phyloP scores from a whole-genome alignment of 2,329 filamentous ascomycete species.

The Fusarium xyrophilum region DNA sequence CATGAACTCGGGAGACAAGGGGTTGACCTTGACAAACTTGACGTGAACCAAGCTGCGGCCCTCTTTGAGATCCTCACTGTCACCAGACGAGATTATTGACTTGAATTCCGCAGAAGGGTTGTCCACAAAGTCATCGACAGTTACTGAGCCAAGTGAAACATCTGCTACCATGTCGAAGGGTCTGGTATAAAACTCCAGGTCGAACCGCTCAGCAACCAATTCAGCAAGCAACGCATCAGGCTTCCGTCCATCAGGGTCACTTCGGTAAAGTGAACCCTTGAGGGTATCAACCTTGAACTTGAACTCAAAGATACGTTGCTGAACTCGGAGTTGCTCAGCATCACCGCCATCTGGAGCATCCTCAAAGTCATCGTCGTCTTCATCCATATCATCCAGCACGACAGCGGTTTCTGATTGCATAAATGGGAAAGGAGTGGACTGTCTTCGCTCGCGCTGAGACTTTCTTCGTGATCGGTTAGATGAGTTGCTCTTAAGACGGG shows the following conservation, averaged over 20 bases:
- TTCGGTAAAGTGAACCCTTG: slow-evolving; percentile 88
- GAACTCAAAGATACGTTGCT: slow-evolving; percentile 93
- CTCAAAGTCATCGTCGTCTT: slow-evolving; percentile 71
- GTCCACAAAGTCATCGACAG: slow-evolving; percentile 94
- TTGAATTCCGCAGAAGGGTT: slow-evolving; percentile 90
- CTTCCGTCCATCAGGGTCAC: slow-evolving; percentile 77
- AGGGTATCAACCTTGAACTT: slow-evolving; percentile 95
- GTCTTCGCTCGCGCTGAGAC: slow-evolving; percentile 57
- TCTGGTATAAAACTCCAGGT: slow-evolving; percentile 84
- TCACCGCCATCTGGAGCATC: slow-evolving; percentile 67
- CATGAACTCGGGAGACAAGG: slow-evolving; percentile 90
- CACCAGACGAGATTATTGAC: slow-evolving; percentile 90
- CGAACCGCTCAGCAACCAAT: slow-evolving; percentile 87
- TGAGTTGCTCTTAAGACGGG: slow-evolving; percentile 54
- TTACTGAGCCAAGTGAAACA: slow-evolving; percentile 84
- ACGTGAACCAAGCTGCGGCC: slow-evolving; percentile 85
- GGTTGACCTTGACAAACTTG: slow-evolving; percentile 89
- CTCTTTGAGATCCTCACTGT: slow-evolving; percentile 73
- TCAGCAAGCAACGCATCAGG: slow-evolving; percentile 87
- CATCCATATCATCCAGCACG: slow-evolving; percentile 78
- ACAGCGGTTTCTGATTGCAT: slow-evolving; percentile 75
- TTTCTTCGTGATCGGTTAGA: slow-evolving; percentile 56
- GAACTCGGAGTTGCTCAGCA: slow-evolving; percentile 70
- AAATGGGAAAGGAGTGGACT: slow-evolving; percentile 78
- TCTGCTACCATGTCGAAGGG: slow-evolving; percentile 94